These are phyloP conservation scores for Aspergillus sp. DNA, from an alignment of 2,329 filamentous ascomycete genomes.

Conservation along the genomic window DNA sequence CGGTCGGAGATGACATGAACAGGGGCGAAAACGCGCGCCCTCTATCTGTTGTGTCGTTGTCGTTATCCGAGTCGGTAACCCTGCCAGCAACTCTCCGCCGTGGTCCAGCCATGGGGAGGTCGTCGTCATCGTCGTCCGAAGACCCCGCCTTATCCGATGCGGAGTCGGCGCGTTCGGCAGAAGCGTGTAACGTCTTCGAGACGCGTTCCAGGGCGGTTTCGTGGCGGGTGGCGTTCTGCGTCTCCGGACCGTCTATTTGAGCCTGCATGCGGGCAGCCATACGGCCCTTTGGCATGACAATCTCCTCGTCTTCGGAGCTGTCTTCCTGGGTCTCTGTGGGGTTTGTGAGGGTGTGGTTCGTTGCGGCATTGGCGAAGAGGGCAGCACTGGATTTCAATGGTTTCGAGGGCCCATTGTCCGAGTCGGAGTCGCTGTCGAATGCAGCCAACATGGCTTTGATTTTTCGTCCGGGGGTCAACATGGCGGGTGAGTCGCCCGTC, in stretches of 20 bases:
- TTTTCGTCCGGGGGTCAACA: constrained; percentile 47
- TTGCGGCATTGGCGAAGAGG: constrained; percentile 3
- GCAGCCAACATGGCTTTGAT: constrained; percentile 51
- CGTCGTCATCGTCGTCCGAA: constrained; percentile 34
- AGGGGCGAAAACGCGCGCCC: constrained; percentile 38
- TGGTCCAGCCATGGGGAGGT: constrained; percentile 28
- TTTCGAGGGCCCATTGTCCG: constrained; percentile 36
- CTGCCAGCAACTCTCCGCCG: constrained; percentile 31
- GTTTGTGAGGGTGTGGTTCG: not conserved
- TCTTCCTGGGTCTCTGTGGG: constrained; percentile 17
- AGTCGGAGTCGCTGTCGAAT: constrained; percentile 48
- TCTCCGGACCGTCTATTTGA: constrained; percentile 18
- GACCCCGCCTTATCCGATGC: constrained; percentile 21
- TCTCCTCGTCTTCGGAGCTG: constrained; percentile 48
- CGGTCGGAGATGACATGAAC: constrained; percentile 42
- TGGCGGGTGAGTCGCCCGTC: constrained; percentile 27
- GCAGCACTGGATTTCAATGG: constrained; percentile 8
- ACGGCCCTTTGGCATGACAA: constrained; percentile 59
- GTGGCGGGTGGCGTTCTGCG: constrained; percentile 10
- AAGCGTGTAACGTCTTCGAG: constrained; percentile 24
- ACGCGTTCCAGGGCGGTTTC: constrained; percentile 42
- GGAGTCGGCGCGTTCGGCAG: constrained; percentile 13
- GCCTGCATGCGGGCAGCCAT: constrained; percentile 65
- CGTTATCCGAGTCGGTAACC: constrained; percentile 32
- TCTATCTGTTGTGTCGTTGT: constrained; percentile 20